Conservation (phyloP, 129 eudicot genomes). For the Escallonia rubra region DNA sequence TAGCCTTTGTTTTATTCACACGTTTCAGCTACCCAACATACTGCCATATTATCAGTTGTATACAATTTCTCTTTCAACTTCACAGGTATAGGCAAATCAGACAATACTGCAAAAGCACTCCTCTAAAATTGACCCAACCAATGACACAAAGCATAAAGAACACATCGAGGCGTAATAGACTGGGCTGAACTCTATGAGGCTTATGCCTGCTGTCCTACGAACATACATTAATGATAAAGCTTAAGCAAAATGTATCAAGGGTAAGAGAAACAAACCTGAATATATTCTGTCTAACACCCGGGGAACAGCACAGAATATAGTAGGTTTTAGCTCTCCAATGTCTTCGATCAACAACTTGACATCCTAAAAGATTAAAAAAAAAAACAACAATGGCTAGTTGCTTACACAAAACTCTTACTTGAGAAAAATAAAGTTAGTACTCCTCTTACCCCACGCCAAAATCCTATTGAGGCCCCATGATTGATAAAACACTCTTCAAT, state of each 20-base stretch:
- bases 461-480: constrained; percentile 91
- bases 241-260: not conserved
- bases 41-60: too few species aligned
- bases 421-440: not conserved
- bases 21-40: too few species aligned
- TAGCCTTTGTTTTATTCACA: too few species aligned
- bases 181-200: too few species aligned
- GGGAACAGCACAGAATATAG: constrained; percentile 96
- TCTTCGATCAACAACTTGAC: constrained; percentile 80
- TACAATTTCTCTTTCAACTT: too few species aligned
- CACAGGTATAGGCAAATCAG: too few species aligned
- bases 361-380: constrained; percentile 52
- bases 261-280: constrained; percentile 42
- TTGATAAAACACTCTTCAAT: constrained; percentile 80
- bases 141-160: too few species aligned
- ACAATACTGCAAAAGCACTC: too few species aligned
- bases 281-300: constrained; percentile 90
- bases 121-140: too few species aligned
- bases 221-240: too few species aligned
- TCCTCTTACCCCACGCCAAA: constrained; percentile 96
- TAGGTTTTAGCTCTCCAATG: constrained; percentile 77
- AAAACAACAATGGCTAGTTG: not conserved
- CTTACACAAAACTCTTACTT: constrained; percentile 3
- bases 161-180: too few species aligned
- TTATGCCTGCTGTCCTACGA: too few species aligned